Base-by-base conservation (phyloP, 164 flowering plant genomes). In the Hamamelis virginiana region DNA sequence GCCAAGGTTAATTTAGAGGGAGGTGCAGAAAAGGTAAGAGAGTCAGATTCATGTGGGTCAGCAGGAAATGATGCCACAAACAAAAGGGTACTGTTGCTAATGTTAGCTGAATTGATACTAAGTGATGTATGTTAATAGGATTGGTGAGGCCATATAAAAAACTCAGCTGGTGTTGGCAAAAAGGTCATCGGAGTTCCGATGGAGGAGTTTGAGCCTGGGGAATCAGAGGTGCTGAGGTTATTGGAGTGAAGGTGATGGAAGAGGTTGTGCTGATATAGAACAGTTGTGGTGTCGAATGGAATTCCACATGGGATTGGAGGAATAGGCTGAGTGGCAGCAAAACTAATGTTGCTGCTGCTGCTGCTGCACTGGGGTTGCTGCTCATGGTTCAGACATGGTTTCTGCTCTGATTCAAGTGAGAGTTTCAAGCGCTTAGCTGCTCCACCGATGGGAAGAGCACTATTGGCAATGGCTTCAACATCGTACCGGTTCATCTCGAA, bases 401-500 rank as follows among this genome's bases (percentile, higher is more conserved):
- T 81, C 62, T 77, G 78, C 3, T 86, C 86, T 0, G 84, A 52
- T 52, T 87, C 97, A 0, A 86, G 83, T 0, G 88, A 80, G 67
- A 85, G 78, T 79, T 87, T 91, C 15, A 86, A 64, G 50, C 92
- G 87, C 80, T 89, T 91, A 5, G 91, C 87, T 1, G 87, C 78
- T 0, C 92, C 92, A 1, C 97, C 97, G 14, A 91, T 69, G 3
- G 97, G 97, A 18, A 91, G 95, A n/a, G 87, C 50, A 69, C 87
- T 87, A 53, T 81, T 88, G n/a, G 81, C 64, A 14, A 91, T 91
- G 64, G 90, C 87, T n/a, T 89, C 89, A 0, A 90, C 91, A 46
- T 91, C 91, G 10, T 91, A 91, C 1, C 91, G 82, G 73, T 53
- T 87, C 91, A 91, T 88, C 82, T 91, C 95, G 58, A 91, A 91